Evolutionary conservation across 257 asterid genomes (phyloP).

Genomic region (Datura wrightii): DNA sequence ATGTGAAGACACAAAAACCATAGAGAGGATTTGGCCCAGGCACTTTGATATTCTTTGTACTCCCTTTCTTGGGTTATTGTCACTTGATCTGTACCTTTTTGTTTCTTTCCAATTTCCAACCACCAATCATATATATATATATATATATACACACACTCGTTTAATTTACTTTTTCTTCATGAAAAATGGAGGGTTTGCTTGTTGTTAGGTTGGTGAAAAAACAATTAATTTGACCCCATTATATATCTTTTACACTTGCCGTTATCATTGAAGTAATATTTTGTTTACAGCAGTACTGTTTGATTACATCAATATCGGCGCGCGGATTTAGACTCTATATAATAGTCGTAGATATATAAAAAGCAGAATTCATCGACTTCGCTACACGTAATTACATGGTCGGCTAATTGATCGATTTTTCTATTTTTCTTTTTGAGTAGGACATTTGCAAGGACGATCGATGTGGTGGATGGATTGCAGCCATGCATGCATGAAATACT

Average conservation of each 20-base stretch:
- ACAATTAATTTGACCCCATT: not conserved
- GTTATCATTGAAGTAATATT: not conserved
- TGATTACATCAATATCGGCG: too few relatives aligned
- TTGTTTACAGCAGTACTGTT: too few relatives aligned
- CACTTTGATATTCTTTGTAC: conserved; percentile 42
- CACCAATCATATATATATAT: conserved; percentile 39
- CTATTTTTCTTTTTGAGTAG: not conserved
- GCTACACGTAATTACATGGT: not conserved
- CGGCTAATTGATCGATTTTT: not conserved
- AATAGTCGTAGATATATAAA: too few relatives aligned
- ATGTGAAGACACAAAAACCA: conserved; percentile 35
- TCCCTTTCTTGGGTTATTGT: conserved; percentile 36
- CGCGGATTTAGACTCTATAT: too few relatives aligned
- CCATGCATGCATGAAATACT: conserved; percentile 40
- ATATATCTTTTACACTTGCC: not conserved
- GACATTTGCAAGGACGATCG: conserved; percentile 27
- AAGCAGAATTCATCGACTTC: not conserved
- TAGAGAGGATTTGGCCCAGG: conserved; percentile 35
- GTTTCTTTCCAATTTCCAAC: conserved; percentile 49
- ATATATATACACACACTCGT: too few relatives aligned
- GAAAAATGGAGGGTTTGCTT: not conserved
- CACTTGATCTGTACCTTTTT: conserved; percentile 43
- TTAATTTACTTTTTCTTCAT: conserved; percentile 8
- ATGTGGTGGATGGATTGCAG: conserved; percentile 35
- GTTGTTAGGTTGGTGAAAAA: conserved; percentile 15